A percentile compares a stretch with the other conserved stretches of the same genome.
Evolutionary conservation across 257 asterid species (phyloP).

Genomic region (Solanum appendiculatum): DNA sequence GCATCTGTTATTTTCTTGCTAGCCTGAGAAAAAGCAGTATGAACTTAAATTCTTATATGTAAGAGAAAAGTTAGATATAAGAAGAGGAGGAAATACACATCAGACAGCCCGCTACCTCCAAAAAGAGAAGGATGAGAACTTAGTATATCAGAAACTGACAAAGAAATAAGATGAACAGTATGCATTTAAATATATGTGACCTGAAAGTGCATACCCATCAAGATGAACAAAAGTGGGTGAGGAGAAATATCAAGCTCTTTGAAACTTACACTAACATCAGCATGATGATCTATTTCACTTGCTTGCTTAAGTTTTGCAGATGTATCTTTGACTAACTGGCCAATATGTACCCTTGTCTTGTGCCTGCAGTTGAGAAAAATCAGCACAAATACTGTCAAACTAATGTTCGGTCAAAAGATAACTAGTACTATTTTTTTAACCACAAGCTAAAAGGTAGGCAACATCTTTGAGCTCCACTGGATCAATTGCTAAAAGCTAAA

Average conservation of each 20-base stretch:
- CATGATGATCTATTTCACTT: conserved; percentile 53
- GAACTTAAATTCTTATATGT: not conserved
- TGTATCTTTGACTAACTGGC: conserved; percentile 68
- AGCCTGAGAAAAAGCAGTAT: conserved; percentile 34
- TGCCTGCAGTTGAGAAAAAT: conserved; percentile 38
- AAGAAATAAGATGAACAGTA: not conserved
- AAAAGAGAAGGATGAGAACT: not conserved
- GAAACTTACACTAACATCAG: conserved; percentile 57
- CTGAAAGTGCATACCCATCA: not conserved
- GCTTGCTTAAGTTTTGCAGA: conserved; percentile 67
- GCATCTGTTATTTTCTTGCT: conserved; percentile 91
- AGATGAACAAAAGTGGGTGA: not conserved
- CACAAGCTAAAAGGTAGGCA: not conserved
- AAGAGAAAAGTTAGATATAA: not conserved
- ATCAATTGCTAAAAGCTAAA: not conserved
- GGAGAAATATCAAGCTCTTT: not conserved
- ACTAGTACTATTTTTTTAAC: not conserved
- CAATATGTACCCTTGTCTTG: conserved; percentile 58
- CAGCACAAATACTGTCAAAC: not conserved
- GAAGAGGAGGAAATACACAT: not conserved
- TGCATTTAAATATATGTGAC: not conserved
- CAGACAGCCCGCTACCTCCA: not conserved
- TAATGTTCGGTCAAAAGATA: not conserved
- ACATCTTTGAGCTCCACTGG: not conserved
- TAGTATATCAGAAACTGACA: not conserved